Conservation (phyloP, 169 alveolate species). For the Cystoisospora suis region DNA sequence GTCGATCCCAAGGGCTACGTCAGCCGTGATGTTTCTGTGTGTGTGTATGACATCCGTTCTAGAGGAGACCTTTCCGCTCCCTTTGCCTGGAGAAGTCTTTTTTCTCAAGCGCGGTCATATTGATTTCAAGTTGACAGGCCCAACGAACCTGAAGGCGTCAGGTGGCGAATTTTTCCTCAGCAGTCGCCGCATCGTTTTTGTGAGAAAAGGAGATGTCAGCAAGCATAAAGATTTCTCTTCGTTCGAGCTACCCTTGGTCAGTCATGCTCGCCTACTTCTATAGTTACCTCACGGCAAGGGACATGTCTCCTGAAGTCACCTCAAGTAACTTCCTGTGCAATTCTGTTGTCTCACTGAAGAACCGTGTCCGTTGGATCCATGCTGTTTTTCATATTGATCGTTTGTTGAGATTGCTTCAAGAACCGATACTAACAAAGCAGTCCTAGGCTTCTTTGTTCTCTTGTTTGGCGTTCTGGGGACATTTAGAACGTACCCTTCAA, state of each 20-base stretch:
- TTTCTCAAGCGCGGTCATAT: conserved; percentile 43
- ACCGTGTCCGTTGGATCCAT: too few relatives aligned
- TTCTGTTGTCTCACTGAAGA: too few relatives aligned
- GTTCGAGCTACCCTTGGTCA: conserved; percentile 51
- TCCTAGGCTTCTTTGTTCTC: too few relatives aligned
- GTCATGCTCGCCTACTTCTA: not conserved
- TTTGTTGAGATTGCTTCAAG: too few relatives aligned
- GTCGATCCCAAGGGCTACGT: not conserved
- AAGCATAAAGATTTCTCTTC: conserved; percentile 17
- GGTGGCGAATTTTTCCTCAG: conserved; percentile 33
- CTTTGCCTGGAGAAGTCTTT: conserved; percentile 49
- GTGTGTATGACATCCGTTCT: not conserved
- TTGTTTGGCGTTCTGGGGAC: too few relatives aligned
- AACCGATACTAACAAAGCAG: too few relatives aligned
- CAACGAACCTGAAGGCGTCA: not conserved
- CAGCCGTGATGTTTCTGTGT: not conserved
- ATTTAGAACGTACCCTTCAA: too few relatives aligned
- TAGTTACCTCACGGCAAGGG: too few relatives aligned
- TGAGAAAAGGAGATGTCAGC: not conserved
- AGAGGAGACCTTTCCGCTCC: conserved; percentile 53
- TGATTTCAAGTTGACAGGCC: conserved; percentile 13
- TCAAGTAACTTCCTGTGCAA: too few relatives aligned
- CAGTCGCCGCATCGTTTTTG: conserved; percentile 36
- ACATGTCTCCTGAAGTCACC: too few relatives aligned
- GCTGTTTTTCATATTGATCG: too few relatives aligned